These are phyloP conservation scores for Excoecaria cochinchinensis DNA, from an alignment of 345 rosid species.

Conservation along the genomic window DNA sequence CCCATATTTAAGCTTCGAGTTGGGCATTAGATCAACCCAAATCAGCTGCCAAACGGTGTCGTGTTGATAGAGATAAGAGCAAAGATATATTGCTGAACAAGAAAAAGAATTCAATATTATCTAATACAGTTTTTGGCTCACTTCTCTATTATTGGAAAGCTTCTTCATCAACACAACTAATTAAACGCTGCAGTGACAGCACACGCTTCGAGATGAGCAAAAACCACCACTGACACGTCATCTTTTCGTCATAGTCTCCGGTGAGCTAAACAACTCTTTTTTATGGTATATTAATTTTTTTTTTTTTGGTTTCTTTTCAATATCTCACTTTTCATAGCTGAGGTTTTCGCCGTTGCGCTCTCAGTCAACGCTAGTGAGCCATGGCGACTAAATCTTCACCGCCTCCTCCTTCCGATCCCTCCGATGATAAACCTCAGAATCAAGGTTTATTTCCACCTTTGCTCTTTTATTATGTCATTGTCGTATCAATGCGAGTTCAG, in stretches of 20 bases:
- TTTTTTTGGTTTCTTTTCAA: background rate
- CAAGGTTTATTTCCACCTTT: constrained; percentile 28
- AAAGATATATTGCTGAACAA: too few species aligned
- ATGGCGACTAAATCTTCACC: constrained; percentile 45
- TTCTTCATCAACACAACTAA: too few species aligned
- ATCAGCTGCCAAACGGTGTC: too few species aligned
- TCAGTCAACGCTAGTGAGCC: constrained; percentile 13
- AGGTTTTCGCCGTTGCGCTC: background rate
- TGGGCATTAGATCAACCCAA: too few species aligned
- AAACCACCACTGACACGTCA: constrained; percentile 5
- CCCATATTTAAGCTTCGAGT: too few species aligned
- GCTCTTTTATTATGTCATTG: background rate
- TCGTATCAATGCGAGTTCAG: background rate
- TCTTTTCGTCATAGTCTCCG: background rate
- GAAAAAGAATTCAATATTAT: too few species aligned
- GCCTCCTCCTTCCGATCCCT: constrained; percentile 27
- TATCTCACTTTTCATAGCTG: background rate
- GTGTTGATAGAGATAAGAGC: too few species aligned
- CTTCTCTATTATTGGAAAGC: too few species aligned
- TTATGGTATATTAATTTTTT: background rate
- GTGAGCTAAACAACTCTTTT: background rate
- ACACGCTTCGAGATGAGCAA: constrained; percentile 20
- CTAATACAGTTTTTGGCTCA: too few species aligned
- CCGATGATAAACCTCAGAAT: constrained; percentile 28
- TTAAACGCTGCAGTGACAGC: too few species aligned